Evolutionary conservation across 345 rosid species (phyloP).

Genomic region (Pistacia integerrima): DNA sequence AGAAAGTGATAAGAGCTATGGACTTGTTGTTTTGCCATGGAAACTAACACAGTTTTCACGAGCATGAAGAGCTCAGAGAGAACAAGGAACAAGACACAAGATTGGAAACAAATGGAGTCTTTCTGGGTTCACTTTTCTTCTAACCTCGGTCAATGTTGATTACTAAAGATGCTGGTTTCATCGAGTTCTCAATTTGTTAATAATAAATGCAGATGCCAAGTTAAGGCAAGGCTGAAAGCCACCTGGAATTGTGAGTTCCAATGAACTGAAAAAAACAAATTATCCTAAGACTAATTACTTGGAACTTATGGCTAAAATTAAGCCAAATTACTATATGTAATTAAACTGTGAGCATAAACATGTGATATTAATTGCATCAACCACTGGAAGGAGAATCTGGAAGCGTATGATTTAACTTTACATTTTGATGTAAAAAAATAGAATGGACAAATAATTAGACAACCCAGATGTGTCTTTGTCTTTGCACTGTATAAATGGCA

Average conservation of each 20-base stretch:
- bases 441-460: neutral
- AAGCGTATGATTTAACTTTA: too few relatives aligned
- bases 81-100: neutral
- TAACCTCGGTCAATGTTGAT: neutral
- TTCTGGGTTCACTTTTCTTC: neutral
- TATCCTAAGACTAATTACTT: neutral
- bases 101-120: neutral
- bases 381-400: too few relatives aligned
- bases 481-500: neutral
- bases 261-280: neutral
- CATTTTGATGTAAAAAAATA: neutral
- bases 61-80: neutral
- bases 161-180: neutral
- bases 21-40: conserved; percentile 36
- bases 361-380: too few relatives aligned
- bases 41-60: neutral
- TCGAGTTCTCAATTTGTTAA: neutral
- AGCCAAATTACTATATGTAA: neutral
- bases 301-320: neutral
- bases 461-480: conserved; percentile 9
- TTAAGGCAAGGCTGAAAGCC: neutral
- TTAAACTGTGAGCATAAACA: too few relatives aligned
- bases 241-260: neutral
- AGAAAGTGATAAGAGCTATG: conserved; percentile 19
- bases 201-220: neutral